phyloP scores from a whole-genome alignment of 495 filamentous ascomycete genomes.

The Amniculicola lignicola region DNA sequence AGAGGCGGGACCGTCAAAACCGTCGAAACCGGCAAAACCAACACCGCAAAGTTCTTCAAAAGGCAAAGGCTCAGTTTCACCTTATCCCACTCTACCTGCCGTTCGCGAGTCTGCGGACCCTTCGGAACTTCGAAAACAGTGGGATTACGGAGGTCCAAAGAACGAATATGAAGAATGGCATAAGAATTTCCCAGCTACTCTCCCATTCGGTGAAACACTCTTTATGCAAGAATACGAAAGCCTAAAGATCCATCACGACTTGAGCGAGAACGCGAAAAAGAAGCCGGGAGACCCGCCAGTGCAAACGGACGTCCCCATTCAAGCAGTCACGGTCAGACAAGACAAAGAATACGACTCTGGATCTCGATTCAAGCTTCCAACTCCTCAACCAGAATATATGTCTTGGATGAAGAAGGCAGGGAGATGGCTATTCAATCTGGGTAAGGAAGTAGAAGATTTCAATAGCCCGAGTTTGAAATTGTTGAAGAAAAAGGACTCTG shows the following conservation, averaged over 20 bases:
- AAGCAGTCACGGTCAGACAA: neutral
- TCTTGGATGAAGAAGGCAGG: too few species aligned
- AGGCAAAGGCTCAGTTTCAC: too few species aligned
- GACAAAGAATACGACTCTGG: conserved; percentile 13
- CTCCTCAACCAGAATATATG: neutral
- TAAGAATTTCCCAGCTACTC: conserved; percentile 18
- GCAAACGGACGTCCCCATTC: conserved; percentile 14
- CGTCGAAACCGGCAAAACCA: too few species aligned
- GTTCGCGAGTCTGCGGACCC: too few species aligned
- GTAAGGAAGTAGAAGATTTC: neutral
- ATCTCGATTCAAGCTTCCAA: conserved; percentile 20
- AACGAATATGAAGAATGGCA: conserved; percentile 29
- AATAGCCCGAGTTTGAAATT: too few species aligned
- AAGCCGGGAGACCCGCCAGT: neutral
- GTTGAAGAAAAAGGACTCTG: conserved; percentile 8
- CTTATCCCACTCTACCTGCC: too few species aligned
- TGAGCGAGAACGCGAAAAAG: conserved; percentile 12
- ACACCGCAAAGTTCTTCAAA: too few species aligned
- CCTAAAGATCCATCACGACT: conserved; percentile 22
- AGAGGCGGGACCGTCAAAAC: neutral
- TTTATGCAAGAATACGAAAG: conserved; percentile 21
- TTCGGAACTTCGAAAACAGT: too few species aligned
- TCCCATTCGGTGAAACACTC: conserved; percentile 29
- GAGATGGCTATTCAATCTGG: too few species aligned
- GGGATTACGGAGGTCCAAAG: conserved; percentile 21